Conservation (phyloP, 106 monocot genomes). For the Agapanthus africanus region DNA sequence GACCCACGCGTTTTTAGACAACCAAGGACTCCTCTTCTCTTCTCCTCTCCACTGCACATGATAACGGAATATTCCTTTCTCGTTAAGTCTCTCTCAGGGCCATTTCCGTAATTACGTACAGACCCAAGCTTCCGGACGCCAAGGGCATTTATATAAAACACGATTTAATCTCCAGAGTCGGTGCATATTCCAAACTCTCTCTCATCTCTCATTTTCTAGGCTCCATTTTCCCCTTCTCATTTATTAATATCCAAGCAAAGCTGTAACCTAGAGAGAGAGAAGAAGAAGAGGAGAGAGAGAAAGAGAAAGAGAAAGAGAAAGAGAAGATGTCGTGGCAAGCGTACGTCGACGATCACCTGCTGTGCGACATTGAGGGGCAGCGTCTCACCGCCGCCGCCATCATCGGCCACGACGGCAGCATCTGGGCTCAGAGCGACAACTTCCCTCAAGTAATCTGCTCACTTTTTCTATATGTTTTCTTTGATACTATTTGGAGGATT, state of each 20-base stretch:
- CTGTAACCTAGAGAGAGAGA: not conserved
- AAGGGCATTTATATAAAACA: not conserved
- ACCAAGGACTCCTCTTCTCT: too few relatives aligned
- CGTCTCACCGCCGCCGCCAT: conserved; percentile 50
- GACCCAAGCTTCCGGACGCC: conserved; percentile 3
- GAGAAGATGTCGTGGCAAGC: conserved; percentile 63
- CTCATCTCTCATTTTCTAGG: not conserved
- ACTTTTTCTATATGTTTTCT: not conserved
- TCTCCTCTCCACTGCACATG: too few relatives aligned
- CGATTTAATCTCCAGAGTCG: not conserved
- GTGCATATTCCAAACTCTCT: not conserved
- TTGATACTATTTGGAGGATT: too few relatives aligned
- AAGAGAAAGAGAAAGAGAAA: not conserved
- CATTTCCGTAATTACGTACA: not conserved
- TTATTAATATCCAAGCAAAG: not conserved
- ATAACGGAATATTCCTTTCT: too few relatives aligned
- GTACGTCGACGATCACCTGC: conserved; percentile 63
- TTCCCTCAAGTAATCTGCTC: conserved; percentile 40
- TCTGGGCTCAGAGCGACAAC: conserved; percentile 47
- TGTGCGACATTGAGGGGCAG: conserved; percentile 61
- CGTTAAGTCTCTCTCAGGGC: too few relatives aligned
- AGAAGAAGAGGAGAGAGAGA: not conserved
- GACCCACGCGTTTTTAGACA: too few relatives aligned
- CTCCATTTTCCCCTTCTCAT: not conserved
- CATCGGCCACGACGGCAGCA: conserved; percentile 46